phyloP scores from a whole-genome alignment of 169 alveolate species.

The Babesia microti region DNA sequence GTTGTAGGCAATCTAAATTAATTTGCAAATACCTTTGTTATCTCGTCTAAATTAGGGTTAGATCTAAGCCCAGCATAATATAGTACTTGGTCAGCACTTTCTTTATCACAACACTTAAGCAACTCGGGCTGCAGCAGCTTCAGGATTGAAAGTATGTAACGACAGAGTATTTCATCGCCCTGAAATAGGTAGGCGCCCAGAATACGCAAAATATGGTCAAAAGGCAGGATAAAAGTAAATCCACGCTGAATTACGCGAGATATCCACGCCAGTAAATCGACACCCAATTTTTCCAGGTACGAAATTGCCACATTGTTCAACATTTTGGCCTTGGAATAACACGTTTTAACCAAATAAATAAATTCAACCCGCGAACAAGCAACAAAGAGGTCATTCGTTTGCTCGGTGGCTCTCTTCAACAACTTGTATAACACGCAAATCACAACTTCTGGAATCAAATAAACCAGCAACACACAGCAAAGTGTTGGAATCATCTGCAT shows the following conservation, averaged over 20 bases:
- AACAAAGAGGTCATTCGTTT: slow-evolving; percentile 30
- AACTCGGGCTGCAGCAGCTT: slow-evolving; percentile 37
- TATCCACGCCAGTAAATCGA: slow-evolving; percentile 63
- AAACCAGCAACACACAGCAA: slow-evolving; percentile 48
- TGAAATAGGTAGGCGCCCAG: slow-evolving; percentile 53
- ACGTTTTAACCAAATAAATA: slow-evolving; percentile 18
- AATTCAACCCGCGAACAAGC: slow-evolving; percentile 33
- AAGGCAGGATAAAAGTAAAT: slow-evolving; percentile 53
- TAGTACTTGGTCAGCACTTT: slow-evolving; percentile 49
- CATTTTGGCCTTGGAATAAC: slow-evolving; percentile 11
- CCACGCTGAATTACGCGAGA: slow-evolving; percentile 61
- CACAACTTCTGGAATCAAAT: slow-evolving; percentile 52
- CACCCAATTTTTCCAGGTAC: slow-evolving; percentile 43
- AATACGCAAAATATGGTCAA: slow-evolving; percentile 52
- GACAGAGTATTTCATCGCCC: slow-evolving; percentile 55
- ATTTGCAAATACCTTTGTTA: slow-evolving; percentile 49
- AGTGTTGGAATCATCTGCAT: slow-evolving; percentile 46
- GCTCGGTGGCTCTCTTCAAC: slow-evolving; percentile 43
- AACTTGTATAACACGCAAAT: slow-evolving; percentile 52
- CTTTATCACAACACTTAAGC: slow-evolving; percentile 39
- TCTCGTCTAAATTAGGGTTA: slow-evolving; percentile 35
- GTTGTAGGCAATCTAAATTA: slow-evolving; percentile 43
- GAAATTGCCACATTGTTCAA: slow-evolving; percentile 19
- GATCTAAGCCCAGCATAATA: slow-evolving; percentile 52
- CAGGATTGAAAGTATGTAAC: slow-evolving; percentile 52